phyloP scores from a whole-genome alignment of 23 red algal species.

The Gracilaria domingensis region DNA sequence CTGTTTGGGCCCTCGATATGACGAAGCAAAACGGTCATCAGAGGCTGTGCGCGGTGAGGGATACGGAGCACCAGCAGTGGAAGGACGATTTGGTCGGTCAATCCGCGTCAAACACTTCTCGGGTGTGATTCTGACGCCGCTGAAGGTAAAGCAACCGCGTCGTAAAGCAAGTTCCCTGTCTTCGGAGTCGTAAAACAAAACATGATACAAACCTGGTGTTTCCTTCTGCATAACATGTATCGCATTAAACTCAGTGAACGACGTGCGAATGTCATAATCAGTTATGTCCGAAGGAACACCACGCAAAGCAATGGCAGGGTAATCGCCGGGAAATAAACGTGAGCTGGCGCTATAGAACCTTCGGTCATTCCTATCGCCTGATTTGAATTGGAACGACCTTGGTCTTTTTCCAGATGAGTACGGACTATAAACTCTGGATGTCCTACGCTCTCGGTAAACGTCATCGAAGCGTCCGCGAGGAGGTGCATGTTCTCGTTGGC shows the following conservation, averaged over 20 bases:
- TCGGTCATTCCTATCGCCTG: background rate
- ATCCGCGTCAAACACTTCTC: background rate
- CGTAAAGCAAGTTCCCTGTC: constrained; percentile 12
- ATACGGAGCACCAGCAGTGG: background rate
- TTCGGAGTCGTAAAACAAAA: background rate
- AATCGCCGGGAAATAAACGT: background rate
- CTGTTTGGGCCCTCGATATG: background rate
- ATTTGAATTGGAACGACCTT: background rate
- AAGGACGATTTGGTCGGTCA: background rate
- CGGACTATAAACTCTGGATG: background rate
- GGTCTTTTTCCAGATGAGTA: constrained; percentile 11
- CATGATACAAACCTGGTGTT: background rate
- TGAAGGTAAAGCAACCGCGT: constrained; percentile 2
- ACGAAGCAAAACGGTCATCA: background rate
- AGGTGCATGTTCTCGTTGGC: background rate
- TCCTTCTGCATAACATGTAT: background rate
- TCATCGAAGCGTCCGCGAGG: background rate
- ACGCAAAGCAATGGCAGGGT: background rate
- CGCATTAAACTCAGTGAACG: background rate
- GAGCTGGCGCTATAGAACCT: no score
- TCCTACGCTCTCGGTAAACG: background rate
- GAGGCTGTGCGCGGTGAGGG: background rate
- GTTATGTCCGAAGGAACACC: constrained; percentile 11
- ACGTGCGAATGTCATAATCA: background rate
- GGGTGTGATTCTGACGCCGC: background rate